Percentiles rank a stretch among this genome's conserved stretches.
Conservation (phyloP, 2,329 filamentous ascomycete genomes). For the Rugonectria rugulosa region DNA sequence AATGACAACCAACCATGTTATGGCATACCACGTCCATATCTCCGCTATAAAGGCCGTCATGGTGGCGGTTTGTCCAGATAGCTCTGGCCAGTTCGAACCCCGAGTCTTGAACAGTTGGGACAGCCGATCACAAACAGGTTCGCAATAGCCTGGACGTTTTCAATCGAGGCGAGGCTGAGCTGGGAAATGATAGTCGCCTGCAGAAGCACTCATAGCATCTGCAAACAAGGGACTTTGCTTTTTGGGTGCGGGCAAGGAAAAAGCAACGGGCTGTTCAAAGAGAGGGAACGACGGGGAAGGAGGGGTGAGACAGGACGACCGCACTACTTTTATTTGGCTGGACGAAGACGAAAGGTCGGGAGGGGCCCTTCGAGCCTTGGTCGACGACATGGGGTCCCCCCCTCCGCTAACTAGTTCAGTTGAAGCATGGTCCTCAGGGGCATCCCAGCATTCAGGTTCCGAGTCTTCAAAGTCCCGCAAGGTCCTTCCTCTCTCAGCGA, state of each 20-base stretch:
- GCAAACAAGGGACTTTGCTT: neutral
- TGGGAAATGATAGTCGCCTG: neutral
- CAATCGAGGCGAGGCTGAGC: constrained; percentile 2
- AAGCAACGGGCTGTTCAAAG: constrained; percentile 1
- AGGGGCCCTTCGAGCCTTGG: neutral
- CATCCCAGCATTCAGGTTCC: constrained; percentile 10
- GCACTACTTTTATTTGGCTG: constrained; percentile 29
- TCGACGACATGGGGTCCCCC: constrained; percentile 8
- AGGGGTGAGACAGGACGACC: constrained; percentile 22
- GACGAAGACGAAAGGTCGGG: constrained; percentile 4
- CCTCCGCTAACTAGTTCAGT: neutral
- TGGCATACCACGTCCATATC: constrained; percentile 55
- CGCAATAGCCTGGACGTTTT: neutral
- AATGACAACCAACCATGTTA: constrained; percentile 49
- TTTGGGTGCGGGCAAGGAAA: neutral
- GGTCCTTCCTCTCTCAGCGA: constrained; percentile 8
- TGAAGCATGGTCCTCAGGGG: constrained; percentile 19
- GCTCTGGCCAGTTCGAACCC: neutral
- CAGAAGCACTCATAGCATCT: constrained; percentile 1
- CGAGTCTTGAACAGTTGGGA: neutral
- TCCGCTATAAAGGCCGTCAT: constrained; percentile 46
- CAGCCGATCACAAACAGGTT: neutral
- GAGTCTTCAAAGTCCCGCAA: constrained; percentile 5
- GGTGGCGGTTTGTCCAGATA: neutral
- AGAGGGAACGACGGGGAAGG: neutral